Base-by-base conservation (phyloP, 495 filamentous ascomycete genomes). In the Penicillium antarcticum region DNA sequence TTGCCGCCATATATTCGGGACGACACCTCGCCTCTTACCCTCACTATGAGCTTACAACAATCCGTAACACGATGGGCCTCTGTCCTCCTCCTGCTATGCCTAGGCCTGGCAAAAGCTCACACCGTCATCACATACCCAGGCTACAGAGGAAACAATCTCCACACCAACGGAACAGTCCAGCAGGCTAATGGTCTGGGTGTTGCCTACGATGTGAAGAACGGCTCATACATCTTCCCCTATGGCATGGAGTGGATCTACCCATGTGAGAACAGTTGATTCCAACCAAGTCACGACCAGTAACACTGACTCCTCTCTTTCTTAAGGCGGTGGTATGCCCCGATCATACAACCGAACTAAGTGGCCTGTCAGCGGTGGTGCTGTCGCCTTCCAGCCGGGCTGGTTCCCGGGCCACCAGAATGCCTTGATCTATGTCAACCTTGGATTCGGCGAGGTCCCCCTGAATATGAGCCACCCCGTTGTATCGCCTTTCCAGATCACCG, bases 211-310 rank as follows among this genome's bases (percentile, higher is more conserved):
- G 63, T 41, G 58, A 67, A 60, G 42, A 79, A 76, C 45, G 67
- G 64, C 35, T 69, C 72, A 19, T 51, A 59, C 37, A 62, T 70
- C 5, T 95, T 81, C 62, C 92, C 91, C 3, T 96, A 89, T 60
- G 94, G 95, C 71, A 92, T 96, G 89, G 88, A 96, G 74, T 97
- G 94, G 92, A 85, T 87, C 68, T 99, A 97, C 78, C 94, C 95
- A 71, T 99, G 94, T 98, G 74, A 77, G 88, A 42, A 13, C 23
- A 1, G 11, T 19, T 13, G 31, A 3, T 2, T 37, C 13, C 26
- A 16, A 11, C 10, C 29, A 17, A 3, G 13, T 12, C 36, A 38
- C 40, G 35, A 12, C 8, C 26, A 29, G 26, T 10, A 56, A 24
- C 4, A 52, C 52, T 42, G 19, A 51, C 37, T 18, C 50, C 32